These are phyloP conservation scores for Beverwykella pulmonaria DNA, from an alignment of 495 filamentous ascomycete species.

Conservation along the genomic window DNA sequence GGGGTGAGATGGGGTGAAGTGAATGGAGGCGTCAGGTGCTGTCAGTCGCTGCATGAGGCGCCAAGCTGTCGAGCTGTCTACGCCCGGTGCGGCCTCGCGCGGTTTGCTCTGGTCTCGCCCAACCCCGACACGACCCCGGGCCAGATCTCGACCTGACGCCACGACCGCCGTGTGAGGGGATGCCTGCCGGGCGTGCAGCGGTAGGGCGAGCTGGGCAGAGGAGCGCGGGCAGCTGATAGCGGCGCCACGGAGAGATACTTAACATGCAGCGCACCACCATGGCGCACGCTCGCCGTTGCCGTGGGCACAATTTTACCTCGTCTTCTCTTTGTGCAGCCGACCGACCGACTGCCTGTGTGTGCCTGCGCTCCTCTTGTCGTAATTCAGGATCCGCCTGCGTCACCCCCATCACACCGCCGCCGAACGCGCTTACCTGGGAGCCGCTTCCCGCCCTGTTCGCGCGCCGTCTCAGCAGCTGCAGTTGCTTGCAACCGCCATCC, in stretches of 20 bases:
- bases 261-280: not conserved
- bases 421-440: not conserved
- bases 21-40: not conserved
- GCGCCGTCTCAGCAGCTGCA: not conserved
- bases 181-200: not conserved
- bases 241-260: not conserved
- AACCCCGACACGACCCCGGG: not conserved
- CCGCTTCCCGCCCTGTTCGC: not conserved
- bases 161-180: not conserved
- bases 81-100: not conserved
- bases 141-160: conserved; percentile 15
- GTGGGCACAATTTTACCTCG: not conserved
- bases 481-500: not conserved
- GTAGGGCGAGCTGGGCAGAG: no score
- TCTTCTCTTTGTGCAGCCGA: no score
- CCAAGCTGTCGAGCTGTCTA: not conserved
- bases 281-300: no score
- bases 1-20: not conserved
- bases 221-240: not conserved
- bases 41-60: not conserved
- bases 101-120: not conserved
- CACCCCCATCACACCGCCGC: not conserved
- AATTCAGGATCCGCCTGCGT: not conserved
- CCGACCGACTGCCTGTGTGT: no score
- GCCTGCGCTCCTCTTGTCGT: no score